Evolutionary conservation across 768 basidiomycete species (phyloP), one percentile per base, ranked within the genome.

Genomic region (Lentinula edodes): DNA sequence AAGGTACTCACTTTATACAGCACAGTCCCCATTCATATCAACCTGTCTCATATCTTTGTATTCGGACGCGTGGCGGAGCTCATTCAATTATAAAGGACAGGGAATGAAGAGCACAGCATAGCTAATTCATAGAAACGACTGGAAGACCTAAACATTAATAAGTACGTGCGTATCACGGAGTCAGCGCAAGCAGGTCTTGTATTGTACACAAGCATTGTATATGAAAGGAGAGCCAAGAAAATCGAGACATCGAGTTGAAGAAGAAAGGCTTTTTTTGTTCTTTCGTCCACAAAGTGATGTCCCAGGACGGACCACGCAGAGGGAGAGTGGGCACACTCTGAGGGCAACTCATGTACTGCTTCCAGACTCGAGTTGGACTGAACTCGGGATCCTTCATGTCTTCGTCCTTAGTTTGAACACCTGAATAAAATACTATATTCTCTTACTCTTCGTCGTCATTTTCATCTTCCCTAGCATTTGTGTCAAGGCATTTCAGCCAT

Each of bases 321-420:
- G 73, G 76, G 12, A 58, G 54, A 23, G 58, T 72, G 1, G 74
- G 74, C 36, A 59, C 63, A 0, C 34, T 56, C 15, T 64, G 15
- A 28, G 74, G 58, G 42, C 68, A 68, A 5, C 66, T 69, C 64
- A 70, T 77, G 67, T 78, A 77, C n/a, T 75, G 71, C 64, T 76
- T 78, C 75, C 74, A 79, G 36, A 69, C 68, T 12, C 66, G 66
- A 5, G 71, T 63, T n/a, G 73, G 61, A 13, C 64, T 68, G 42
- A 70, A 66, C 41, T 70, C 66, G 5, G 63, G 63, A 60, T 67
- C 65, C 60, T 70, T 68, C 48, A 63, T 64, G 55, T 72, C 66
- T 53, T 70, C 70, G 36, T 71, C 69, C 39, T 54, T 63, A 16
- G 65, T 60, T 34, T 66, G 61, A 13, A 70, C 74, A 9, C 69